Base-by-base conservation (phyloP, 2,329 filamentous ascomycete genomes). In the Fonsecaea pedrosoi region DNA sequence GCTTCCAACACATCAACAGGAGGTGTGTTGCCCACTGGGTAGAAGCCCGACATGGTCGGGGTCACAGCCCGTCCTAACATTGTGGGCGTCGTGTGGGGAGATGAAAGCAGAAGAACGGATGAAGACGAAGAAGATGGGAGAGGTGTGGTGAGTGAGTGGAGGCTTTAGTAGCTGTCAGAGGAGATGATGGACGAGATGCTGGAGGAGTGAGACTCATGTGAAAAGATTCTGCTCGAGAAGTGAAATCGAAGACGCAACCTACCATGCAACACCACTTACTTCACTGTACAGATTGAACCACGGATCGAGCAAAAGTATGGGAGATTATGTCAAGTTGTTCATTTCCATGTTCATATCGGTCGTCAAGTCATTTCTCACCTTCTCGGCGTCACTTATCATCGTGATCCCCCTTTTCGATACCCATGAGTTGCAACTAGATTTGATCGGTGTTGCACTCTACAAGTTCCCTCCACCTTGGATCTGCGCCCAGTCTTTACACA, bases 401-500 rank as follows among this genome's bases (percentile, higher is more conserved):
- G 21, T 4, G 21, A 9, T 3, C 25, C 8, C 45, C 25, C 45
- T 15, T 50, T 50, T 10, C 45, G 45, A 30, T 50, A 50, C 25
- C 45, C 45, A 50, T 50, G 18, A 30, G 18, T 50, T 25, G 45
- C 45, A 12, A 50, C 45, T 8, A 50, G 42, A 30, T 34, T 45
- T 50, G 21, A 60, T 45, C 34, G 25, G 32, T 53, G 57, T 13
- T 21, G n/a, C 13, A 48, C n/a, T 60, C 57, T 50, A 32, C 57
- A 60, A 35, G 32, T 32, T 15, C 57, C 40, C 8, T 60, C 57
- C 5, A 50, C 30, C 15, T 48, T 60, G 8, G 57, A 60, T 60
- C 34, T 50, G 15, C 32, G 15, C 25, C 57, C 57, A 34, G 40
- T 60, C 12, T 18, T 53, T 5, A 60, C 57, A 50, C 42, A 60